phyloP scores from a whole-genome alignment of 495 filamentous ascomycete genomes.

The Emericellopsis terricola region DNA sequence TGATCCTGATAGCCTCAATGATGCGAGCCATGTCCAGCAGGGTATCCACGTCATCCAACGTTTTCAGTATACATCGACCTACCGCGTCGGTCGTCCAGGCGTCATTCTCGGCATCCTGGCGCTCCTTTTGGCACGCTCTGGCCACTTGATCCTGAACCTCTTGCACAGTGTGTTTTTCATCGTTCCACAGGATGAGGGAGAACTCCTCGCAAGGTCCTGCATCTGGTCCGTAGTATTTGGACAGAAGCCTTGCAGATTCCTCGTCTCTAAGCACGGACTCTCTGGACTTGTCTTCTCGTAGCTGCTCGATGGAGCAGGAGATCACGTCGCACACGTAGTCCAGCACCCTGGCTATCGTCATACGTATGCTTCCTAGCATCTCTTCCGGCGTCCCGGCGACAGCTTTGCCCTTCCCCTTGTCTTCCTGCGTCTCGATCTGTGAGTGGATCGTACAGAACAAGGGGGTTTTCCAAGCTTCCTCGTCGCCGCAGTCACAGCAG shows the following conservation, averaged over 20 bases:
- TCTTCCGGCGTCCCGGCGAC: slow-evolving; percentile 45
- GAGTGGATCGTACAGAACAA: slow-evolving; percentile 91
- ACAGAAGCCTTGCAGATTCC: slow-evolving; percentile 51
- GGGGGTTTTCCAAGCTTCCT: slow-evolving; percentile 77
- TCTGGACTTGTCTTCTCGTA: slow-evolving; percentile 67
- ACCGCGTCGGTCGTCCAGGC: slow-evolving; percentile 79
- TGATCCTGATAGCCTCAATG: slow-evolving; percentile 91
- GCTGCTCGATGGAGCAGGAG: slow-evolving; percentile 89
- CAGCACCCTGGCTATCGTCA: slow-evolving; percentile 68
- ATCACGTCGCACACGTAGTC: slow-evolving; percentile 97
- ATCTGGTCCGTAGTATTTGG: slow-evolving; percentile 44
- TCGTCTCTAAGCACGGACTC: slow-evolving; percentile 70
- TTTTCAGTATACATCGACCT: slow-evolving; percentile 67
- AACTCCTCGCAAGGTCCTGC: slow-evolving; percentile 51
- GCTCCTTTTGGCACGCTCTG: slow-evolving; percentile 62
- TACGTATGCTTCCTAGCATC: slow-evolving; percentile 51
- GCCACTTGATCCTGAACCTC: slow-evolving; percentile 82
- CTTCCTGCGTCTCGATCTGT: slow-evolving; percentile 28
- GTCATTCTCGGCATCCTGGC: slow-evolving; percentile 47
- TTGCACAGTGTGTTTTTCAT: slow-evolving; percentile 93
- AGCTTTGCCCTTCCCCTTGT: slow-evolving; percentile 48
- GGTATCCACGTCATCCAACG: slow-evolving; percentile 48
- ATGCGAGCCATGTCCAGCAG: slow-evolving; percentile 59
- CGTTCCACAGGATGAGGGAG: slow-evolving; percentile 88
- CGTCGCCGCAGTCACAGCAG: slow-evolving; percentile 93